phyloP scores from a whole-genome alignment of 148 eudicot species.

The Fallopia convolvulus region DNA sequence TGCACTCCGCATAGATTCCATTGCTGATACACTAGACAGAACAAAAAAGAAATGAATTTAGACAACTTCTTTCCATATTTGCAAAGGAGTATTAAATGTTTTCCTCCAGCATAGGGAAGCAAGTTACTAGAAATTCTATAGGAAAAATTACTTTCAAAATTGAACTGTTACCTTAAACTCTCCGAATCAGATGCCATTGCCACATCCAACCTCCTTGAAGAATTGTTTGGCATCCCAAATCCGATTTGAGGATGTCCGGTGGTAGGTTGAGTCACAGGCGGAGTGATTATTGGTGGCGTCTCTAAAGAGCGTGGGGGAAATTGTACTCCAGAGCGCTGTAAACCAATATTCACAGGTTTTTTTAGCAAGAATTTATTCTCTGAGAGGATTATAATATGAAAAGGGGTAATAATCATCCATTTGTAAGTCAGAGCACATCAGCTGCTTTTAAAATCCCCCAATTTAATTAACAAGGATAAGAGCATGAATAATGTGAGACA shows the following conservation, averaged over 20 bases:
- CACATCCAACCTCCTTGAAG: conserved; percentile 86
- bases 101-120: neutral
- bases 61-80: neutral
- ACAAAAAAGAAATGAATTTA: neutral
- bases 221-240: conserved; percentile 77
- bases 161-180: conserved; percentile 50
- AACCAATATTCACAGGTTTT: neutral
- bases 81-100: neutral
- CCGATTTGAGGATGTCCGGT: conserved; percentile 49
- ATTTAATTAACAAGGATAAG: neutral
- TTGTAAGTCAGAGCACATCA: neutral
- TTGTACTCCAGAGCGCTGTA: conserved; percentile 68
- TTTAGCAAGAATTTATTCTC: neutral
- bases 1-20: conserved; percentile 72
- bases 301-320: conserved; percentile 65
- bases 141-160: neutral
- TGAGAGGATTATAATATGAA: neutral
- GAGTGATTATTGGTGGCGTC: conserved; percentile 74
- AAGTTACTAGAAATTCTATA: neutral
- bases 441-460: neutral
- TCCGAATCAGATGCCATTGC: conserved; percentile 87
- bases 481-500: neutral
- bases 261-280: conserved; percentile 59
- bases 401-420: neutral
- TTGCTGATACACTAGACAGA: conserved; percentile 40